Conservation (phyloP, 805 yeast species). For the Starmerella etchellsii region DNA sequence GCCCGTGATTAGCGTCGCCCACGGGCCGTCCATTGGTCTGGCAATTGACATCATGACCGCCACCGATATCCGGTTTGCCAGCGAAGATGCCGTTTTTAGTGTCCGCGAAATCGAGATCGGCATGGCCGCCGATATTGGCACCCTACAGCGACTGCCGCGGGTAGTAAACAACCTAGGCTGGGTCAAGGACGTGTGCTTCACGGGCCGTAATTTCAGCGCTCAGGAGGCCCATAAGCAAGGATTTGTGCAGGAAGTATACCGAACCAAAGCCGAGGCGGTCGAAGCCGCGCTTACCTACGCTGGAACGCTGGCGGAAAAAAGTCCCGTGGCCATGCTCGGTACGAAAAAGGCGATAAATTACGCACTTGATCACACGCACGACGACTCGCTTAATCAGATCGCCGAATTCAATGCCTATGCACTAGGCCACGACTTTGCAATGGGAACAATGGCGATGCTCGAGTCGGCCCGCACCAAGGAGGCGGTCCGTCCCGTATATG, state of each 20-base stretch:
- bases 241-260: slow-evolving; percentile 34
- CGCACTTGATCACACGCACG: slow-evolving; percentile 30
- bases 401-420: slow-evolving; percentile 40
- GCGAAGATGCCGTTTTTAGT: slow-evolving; percentile 40
- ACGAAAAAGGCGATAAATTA: slow-evolving; percentile 44
- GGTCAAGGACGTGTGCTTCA: slow-evolving; percentile 46
- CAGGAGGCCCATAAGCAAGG: slow-evolving; percentile 48
- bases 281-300: slow-evolving; percentile 41
- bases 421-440: slow-evolving; percentile 25
- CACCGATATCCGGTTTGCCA: slow-evolving; percentile 43
- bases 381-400: slow-evolving; percentile 40
- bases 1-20: slow-evolving; percentile 53
- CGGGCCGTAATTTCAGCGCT: slow-evolving; percentile 45
- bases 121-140: slow-evolving; percentile 67
- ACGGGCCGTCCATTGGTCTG: slow-evolving; percentile 54
- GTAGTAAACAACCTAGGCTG: slow-evolving; percentile 43
- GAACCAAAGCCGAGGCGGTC: slow-evolving; percentile 38
- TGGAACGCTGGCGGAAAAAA: slow-evolving; percentile 32
- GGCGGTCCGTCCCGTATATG: slow-evolving; percentile 8
- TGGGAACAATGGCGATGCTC: slow-evolving; percentile 23
- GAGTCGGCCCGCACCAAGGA: slow-evolving; percentile 10
- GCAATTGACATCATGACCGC: slow-evolving; percentile 56
- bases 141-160: slow-evolving; percentile 52
- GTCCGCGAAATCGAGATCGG: slow-evolving; percentile 64
- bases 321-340: slow-evolving; percentile 51